phyloP scores from a whole-genome alignment of 495 filamentous ascomycete genomes.

The Daldinia concentrica region DNA sequence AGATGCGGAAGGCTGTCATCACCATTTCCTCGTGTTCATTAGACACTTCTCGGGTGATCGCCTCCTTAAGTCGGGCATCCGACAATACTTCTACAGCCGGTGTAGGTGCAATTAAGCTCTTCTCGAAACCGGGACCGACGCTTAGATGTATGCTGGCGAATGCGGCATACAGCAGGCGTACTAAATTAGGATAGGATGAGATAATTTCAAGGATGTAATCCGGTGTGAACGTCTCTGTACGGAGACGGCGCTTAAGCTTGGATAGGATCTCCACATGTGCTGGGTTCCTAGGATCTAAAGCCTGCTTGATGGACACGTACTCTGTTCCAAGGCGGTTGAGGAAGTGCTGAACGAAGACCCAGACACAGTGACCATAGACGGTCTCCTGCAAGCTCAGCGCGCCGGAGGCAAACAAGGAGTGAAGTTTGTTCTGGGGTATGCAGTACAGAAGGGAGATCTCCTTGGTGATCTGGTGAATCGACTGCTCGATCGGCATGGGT shows the following conservation, averaged over 20 bases:
- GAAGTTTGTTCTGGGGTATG: constrained; percentile 95
- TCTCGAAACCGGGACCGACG: constrained; percentile 78
- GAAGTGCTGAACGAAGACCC: constrained; percentile 98
- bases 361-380: constrained; percentile 95
- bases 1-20: constrained; percentile 94
- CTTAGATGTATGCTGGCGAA: constrained; percentile 93
- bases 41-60: constrained; percentile 80
- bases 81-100: constrained; percentile 78
- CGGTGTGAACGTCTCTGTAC: constrained; percentile 95
- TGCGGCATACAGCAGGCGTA: constrained; percentile 87
- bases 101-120: constrained; percentile 73
- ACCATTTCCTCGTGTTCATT: constrained; percentile 99
- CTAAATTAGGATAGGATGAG: constrained; percentile 84
- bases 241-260: constrained; percentile 94
- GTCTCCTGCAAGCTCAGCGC: constrained; percentile 94
- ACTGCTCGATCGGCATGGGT: constrained; percentile 76
- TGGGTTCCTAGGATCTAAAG: constrained; percentile 77
- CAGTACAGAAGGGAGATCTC: constrained; percentile 97
- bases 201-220: constrained; percentile 99
- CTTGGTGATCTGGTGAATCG: constrained; percentile 99
- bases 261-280: constrained; percentile 89
- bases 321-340: constrained; percentile 93
- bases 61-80: constrained; percentile 77
- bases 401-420: constrained; percentile 86
- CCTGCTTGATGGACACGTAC: constrained; percentile 84